Evolutionary conservation across 768 basidiomycete species (phyloP).

Genomic region (Cytidiella melzeri): DNA sequence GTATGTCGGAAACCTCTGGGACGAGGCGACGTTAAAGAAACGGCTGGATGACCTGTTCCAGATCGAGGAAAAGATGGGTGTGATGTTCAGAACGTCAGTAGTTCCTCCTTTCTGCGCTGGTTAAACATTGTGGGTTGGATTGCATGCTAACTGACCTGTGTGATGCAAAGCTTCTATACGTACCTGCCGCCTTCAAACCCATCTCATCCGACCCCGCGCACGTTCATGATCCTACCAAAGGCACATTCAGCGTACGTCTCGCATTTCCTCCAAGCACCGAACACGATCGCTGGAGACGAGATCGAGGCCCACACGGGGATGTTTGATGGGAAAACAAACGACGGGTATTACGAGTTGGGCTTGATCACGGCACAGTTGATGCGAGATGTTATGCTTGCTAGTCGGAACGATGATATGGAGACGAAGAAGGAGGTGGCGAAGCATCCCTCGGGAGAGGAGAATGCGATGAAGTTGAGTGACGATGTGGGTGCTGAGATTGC

Average conservation of each 20-base stretch:
- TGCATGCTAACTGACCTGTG: neutral
- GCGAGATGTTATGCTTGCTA: slow-evolving; percentile 43
- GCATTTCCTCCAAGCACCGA: slow-evolving; percentile 60
- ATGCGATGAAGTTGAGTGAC: slow-evolving; percentile 7
- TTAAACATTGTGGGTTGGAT: slow-evolving; percentile 1
- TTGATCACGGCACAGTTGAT: slow-evolving; percentile 57
- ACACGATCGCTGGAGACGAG: slow-evolving; percentile 68
- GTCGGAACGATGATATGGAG: slow-evolving; percentile 6
- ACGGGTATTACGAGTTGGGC: slow-evolving; percentile 87
- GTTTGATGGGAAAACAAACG: slow-evolving; percentile 77
- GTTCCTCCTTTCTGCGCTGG: neutral
- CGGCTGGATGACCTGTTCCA: slow-evolving; percentile 60
- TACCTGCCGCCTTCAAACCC: slow-evolving; percentile 67
- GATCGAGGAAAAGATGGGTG: slow-evolving; percentile 53
- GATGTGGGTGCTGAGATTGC: slow-evolving; percentile 6
- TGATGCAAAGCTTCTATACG: slow-evolving; percentile 64
- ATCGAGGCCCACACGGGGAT: slow-evolving; percentile 84
- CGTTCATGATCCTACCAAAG: slow-evolving; percentile 75
- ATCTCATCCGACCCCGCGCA: slow-evolving; percentile 46
- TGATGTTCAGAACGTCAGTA: slow-evolving; percentile 69
- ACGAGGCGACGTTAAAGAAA: slow-evolving; percentile 52
- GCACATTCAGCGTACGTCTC: slow-evolving; percentile 36
- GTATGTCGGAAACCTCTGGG: slow-evolving; percentile 84
- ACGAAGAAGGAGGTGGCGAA: slow-evolving; percentile 3
- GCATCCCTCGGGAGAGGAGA: slow-evolving; percentile 6